Evolutionary conservation across 495 filamentous ascomycete species (phyloP).

Genomic region (Usnea hakonensis): DNA sequence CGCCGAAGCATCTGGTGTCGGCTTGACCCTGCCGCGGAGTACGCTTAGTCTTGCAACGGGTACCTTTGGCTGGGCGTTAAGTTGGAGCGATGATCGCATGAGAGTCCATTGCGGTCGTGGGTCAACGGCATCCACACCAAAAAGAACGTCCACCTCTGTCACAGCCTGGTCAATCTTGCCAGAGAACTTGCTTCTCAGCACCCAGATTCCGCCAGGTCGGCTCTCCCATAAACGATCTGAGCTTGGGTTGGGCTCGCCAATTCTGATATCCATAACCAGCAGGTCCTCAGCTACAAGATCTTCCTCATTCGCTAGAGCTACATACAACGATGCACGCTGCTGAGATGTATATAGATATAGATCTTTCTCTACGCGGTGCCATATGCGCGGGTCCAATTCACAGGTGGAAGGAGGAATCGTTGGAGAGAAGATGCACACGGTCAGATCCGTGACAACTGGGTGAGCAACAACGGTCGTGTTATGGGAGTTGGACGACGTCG

Average conservation of each 20-base stretch:
- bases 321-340: constrained; percentile 28
- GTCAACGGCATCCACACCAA: constrained; percentile 30
- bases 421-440: constrained; percentile 23
- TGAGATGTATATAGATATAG: constrained; percentile 29
- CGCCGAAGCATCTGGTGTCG: constrained; percentile 24
- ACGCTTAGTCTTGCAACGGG: constrained; percentile 34
- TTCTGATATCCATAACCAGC: constrained; percentile 28
- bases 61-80: constrained; percentile 27
- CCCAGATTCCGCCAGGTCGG: constrained; percentile 32
- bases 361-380: constrained; percentile 27
- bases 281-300: constrained; percentile 28
- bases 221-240: constrained; percentile 28
- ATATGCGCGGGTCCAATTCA: constrained; percentile 22
- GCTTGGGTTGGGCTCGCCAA: constrained; percentile 26
- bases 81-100: constrained; percentile 30
- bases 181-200: constrained; percentile 29
- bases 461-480: constrained; percentile 23
- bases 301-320: constrained; percentile 26
- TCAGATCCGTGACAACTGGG: constrained; percentile 28
- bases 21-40: constrained; percentile 28
- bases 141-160: constrained; percentile 31
- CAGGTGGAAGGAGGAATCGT: constrained; percentile 17
- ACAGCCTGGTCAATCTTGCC: constrained; percentile 28
- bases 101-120: constrained; percentile 32
- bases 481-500: constrained; percentile 23